phyloP scores from a whole-genome alignment of 1,284 basidiomycete genomes.

The Ustilago cynodontis region DNA sequence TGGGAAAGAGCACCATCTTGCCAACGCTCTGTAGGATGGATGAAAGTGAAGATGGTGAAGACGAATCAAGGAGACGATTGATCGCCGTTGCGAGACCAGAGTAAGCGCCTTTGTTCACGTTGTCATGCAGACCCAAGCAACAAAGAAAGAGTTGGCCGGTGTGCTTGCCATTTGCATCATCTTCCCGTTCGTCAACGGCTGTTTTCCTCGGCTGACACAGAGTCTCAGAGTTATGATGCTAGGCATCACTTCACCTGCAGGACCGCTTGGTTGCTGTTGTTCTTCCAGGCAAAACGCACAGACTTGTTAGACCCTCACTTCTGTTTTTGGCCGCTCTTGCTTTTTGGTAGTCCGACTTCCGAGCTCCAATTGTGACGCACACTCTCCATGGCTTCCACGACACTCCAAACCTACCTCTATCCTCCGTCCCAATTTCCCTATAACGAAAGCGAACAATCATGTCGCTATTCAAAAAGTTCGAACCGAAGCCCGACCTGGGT shows the following conservation, averaged over 20 bases:
- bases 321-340: background rate
- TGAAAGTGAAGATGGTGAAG: background rate
- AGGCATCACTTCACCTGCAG: background rate
- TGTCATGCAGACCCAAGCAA: background rate
- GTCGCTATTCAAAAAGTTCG: slow-evolving; percentile 69
- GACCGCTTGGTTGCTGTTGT: background rate
- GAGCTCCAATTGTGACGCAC: slow-evolving; percentile 17
- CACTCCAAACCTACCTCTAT: background rate
- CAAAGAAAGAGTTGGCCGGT: background rate
- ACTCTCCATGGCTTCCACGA: background rate
- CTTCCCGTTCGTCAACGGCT: background rate
- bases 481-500: slow-evolving; percentile 84
- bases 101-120: slow-evolving; percentile 3
- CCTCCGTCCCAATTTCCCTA: background rate
- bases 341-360: slow-evolving; percentile 23
- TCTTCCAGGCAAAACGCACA: slow-evolving; percentile 15
- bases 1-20: slow-evolving; percentile 20
- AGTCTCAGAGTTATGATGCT: background rate
- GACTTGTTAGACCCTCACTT: slow-evolving; percentile 24
- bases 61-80: background rate
- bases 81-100: background rate
- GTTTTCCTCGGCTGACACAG: background rate
- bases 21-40: background rate
- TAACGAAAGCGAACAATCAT: slow-evolving; percentile 32
- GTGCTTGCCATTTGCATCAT: background rate